Evolutionary conservation across 169 alveolate species (phyloP).

Genomic region (Plasmodium chabaudi): DNA sequence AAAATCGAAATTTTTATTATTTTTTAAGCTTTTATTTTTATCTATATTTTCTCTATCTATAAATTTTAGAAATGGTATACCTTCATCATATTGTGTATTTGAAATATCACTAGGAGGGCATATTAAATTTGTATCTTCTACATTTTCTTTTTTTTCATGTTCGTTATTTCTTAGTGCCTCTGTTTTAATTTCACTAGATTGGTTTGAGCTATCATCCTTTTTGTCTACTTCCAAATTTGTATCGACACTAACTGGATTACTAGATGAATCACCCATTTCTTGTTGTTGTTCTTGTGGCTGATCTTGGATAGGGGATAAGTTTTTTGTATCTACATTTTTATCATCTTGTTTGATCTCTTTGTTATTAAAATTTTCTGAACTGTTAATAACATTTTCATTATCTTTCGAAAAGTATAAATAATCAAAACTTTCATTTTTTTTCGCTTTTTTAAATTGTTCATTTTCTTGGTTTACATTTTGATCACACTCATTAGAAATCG

Average conservation of each 20-base stretch:
- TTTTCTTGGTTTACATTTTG: background rate
- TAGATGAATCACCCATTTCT: too few species aligned
- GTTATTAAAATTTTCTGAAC: background rate
- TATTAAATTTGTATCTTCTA: background rate
- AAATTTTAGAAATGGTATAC: constrained; percentile 34
- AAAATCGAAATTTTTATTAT: constrained; percentile 36
- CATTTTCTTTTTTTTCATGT: constrained; percentile 1
- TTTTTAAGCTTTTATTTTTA: constrained; percentile 4
- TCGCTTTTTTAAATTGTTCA: background rate
- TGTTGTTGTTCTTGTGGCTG: too few species aligned
- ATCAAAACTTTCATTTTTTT: constrained; percentile 5
- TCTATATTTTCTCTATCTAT: background rate
- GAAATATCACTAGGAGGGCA: background rate
- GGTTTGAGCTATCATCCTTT: background rate
- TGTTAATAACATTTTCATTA: background rate
- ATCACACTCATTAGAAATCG: background rate
- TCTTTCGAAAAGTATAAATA: constrained; percentile 40
- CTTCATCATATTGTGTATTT: background rate
- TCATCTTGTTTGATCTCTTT: too few species aligned
- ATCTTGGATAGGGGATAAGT: too few species aligned
- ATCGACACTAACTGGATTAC: too few species aligned
- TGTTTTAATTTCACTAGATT: background rate
- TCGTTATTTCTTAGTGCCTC: background rate
- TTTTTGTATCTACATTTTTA: too few species aligned
- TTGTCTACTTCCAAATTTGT: too few species aligned